Conservation (phyloP, 2,329 filamentous ascomycete genomes). For the Sarocladiaceae sp. region DNA sequence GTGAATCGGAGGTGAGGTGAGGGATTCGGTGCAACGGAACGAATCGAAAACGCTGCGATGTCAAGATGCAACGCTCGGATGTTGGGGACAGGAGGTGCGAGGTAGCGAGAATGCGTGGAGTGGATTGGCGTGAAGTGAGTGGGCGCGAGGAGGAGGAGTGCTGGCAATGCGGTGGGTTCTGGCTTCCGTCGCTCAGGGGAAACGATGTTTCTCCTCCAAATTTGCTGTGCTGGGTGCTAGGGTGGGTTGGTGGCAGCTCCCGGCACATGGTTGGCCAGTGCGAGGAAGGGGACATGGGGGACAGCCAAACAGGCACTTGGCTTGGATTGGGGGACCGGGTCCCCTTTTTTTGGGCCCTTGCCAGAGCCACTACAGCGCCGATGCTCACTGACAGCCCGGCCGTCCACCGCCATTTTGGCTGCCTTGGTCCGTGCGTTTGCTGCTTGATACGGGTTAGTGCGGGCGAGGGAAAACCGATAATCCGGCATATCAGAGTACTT, state of each 20-base stretch:
- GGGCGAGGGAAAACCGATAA: not conserved
- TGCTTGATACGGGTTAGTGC: not conserved
- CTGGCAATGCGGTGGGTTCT: slow-evolving; percentile 1
- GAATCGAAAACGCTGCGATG: not conserved
- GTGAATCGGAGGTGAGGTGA: slow-evolving; percentile 13
- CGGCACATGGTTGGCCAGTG: slow-evolving; percentile 14
- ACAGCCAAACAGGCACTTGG: slow-evolving; percentile 11
- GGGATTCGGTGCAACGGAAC: not conserved
- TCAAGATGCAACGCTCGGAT: slow-evolving; percentile 8
- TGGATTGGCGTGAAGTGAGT: slow-evolving; percentile 7
- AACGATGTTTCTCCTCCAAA: slow-evolving; percentile 11
- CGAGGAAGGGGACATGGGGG: slow-evolving; percentile 12
- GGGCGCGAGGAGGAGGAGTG: slow-evolving; percentile 9
- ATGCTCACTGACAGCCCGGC: not conserved
- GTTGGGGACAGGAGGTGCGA: slow-evolving; percentile 7
- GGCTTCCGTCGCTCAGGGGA: slow-evolving; percentile 9
- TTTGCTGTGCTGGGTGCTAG: slow-evolving; percentile 8
- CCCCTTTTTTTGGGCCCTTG: slow-evolving; percentile 11
- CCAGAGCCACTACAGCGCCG: not conserved
- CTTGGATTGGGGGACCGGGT: slow-evolving; percentile 5
- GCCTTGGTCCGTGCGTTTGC: not conserved
- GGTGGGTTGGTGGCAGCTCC: slow-evolving; percentile 12
- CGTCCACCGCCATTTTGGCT: not conserved
- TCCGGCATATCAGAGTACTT: not conserved
- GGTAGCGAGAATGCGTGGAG: slow-evolving; percentile 7